Percentiles rank a stretch among this genome's conserved stretches.
phyloP scores from a whole-genome alignment of 768 basidiomycete species.

The Hygrocybe punicea region DNA sequence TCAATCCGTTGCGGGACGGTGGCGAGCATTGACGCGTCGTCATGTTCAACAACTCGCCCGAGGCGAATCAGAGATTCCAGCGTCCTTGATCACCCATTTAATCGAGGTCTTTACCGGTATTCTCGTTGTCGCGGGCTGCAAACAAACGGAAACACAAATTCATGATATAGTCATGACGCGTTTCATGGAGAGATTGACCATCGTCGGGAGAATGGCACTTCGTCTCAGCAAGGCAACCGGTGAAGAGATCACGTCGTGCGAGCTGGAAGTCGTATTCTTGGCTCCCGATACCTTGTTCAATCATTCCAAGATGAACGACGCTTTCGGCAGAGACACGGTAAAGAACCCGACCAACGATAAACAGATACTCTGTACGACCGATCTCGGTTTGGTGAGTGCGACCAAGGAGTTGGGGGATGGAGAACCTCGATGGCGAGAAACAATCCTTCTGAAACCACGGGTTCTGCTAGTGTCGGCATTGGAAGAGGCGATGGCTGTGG shows the following conservation, averaged over 20 bases:
- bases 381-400: conserved; percentile 47
- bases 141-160: conserved; percentile 26
- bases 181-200: conserved; percentile 43
- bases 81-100: conserved; percentile 30
- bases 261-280: conserved; percentile 50
- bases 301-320: conserved; percentile 44
- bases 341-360: background rate
- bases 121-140: conserved; percentile 41
- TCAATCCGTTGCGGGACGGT: conserved; percentile 51
- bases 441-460: conserved; percentile 50
- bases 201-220: conserved; percentile 45
- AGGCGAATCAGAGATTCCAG: conserved; percentile 28
- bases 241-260: conserved; percentile 55
- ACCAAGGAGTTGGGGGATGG: conserved; percentile 25
- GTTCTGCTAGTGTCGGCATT: conserved; percentile 49
- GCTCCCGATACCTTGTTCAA: conserved; percentile 43
- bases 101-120: conserved; percentile 43
- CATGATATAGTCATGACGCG: conserved; percentile 39
- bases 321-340: conserved; percentile 23
- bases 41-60: conserved; percentile 42
- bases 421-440: conserved; percentile 45
- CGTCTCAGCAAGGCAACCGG: conserved; percentile 56
- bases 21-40: conserved; percentile 52
- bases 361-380: conserved; percentile 52
- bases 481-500: conserved; percentile 15